Base-by-base conservation (phyloP, 768 basidiomycete species). In the Hericium rajendrae region DNA sequence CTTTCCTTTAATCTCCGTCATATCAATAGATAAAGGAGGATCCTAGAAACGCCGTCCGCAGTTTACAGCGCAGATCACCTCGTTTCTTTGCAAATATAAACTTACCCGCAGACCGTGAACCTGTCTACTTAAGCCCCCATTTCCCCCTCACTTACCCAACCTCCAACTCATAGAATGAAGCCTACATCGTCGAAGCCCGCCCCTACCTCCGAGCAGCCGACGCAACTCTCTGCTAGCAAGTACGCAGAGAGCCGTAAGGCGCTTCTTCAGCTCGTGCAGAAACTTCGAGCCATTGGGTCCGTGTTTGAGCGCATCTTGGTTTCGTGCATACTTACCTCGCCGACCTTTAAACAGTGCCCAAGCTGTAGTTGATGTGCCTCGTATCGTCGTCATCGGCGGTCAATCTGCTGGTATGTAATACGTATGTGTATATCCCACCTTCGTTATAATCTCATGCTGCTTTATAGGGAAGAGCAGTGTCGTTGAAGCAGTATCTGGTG, bases 281-380 rank as follows among this genome's bases (percentile, higher is more conserved):
- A 51, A n/a, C 43, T 66, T 4, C 53, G 63, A 3, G 61, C 53
- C 20, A 53, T 59, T 15, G 74, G 71, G 73, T 71, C 57, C 15
- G 66, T 53, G 6, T 20, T 39, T 40, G n/a, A 18, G 26, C 12
- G 15, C 38, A 39, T 32, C 16, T 39, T 1, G 51, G 43, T 53
- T 13, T n/a, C 62, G 49, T 41, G 6, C 32, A 43, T 43, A 15
- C 41, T 43, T 43, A 16, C 13, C 32, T 1, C 32, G 32, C 32
- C 32, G 32, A 43, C 18, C 32, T 8, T 32, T 32, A 32, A 32
- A 32, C 38, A 76, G 76, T 5, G 71, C 74, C 3, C 74, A 78
- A 60, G 68, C 70, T 2, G 75, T 77, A 37, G 62, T 80, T 16
- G 77, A 80, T 58, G 64, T 81, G 2, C 78, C 79, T 3, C 68